Percentiles rank a stretch among this genome's conserved stretches.
These are phyloP conservation scores for Metschnikowia noctiluminum DNA, from an alignment of 805 yeast genomes.

Conservation along the genomic window DNA sequence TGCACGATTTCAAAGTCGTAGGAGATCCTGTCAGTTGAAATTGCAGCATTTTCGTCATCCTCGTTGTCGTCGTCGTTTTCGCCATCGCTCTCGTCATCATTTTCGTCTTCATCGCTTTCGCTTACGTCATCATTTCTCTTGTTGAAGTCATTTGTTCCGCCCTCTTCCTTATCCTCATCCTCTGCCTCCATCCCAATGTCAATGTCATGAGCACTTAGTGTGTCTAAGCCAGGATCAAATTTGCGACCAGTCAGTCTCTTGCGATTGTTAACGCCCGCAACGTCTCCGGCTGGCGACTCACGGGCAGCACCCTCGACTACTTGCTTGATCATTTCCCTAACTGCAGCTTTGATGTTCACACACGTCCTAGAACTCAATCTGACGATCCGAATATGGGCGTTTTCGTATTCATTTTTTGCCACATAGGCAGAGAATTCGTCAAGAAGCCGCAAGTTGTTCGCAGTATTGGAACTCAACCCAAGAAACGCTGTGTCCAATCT, in stretches of 20 bases:
- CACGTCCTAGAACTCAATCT: constrained; percentile 31
- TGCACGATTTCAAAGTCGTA: constrained; percentile 37
- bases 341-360: constrained; percentile 30
- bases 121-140: no score
- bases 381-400: constrained; percentile 20
- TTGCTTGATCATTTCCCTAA: constrained; percentile 35
- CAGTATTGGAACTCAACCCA: constrained; percentile 38
- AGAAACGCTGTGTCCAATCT: constrained; percentile 34
- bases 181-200: constrained; percentile 9
- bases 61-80: constrained; percentile 19
- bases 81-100: constrained; percentile 7
- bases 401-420: constrained; percentile 4
- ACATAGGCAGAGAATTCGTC: constrained; percentile 30
- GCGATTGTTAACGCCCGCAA: background rate
- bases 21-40: constrained; percentile 23
- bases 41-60: constrained; percentile 7
- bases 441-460: constrained; percentile 37
- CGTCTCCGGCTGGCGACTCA: background rate
- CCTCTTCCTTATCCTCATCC: constrained; percentile 9
- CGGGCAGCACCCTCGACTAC: constrained; percentile 15
- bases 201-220: background rate
- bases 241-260: background rate
- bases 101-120: constrained; percentile 5
- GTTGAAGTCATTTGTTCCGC: background rate
- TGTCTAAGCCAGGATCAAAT: background rate